A percentile compares a stretch with the other conserved stretches of the same genome.
Conservation (phyloP, 1,139 yeast species). For the Suhomyces coccinellae region DNA sequence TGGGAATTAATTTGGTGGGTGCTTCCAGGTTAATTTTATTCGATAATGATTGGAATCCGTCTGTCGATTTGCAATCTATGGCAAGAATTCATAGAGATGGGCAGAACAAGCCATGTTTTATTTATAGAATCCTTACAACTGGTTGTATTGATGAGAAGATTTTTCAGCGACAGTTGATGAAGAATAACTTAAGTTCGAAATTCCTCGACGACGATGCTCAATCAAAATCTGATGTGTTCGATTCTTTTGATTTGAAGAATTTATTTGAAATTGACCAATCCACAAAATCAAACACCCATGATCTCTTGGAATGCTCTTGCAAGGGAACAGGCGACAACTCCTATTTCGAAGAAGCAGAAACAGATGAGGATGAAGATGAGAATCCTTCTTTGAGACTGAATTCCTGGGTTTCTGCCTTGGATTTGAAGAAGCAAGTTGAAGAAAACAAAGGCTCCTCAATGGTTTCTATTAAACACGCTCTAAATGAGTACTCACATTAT, state of each 20-base stretch:
- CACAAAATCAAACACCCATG: constrained; percentile 77
- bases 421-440: constrained; percentile 36
- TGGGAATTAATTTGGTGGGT: constrained; percentile 86
- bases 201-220: constrained; percentile 59
- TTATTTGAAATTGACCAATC: constrained; percentile 60
- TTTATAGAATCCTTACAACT: constrained; percentile 79
- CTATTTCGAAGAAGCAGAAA: constrained; percentile 21
- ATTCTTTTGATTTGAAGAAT: constrained; percentile 66
- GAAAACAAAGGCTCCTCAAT: constrained; percentile 31
- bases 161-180: constrained; percentile 89
- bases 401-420: constrained; percentile 55
- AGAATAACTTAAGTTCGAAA: constrained; percentile 74
- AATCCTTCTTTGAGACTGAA: constrained; percentile 13
- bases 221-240: constrained; percentile 49
- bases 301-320: constrained; percentile 74
- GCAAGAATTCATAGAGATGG: constrained; percentile 96
- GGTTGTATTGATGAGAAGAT: constrained; percentile 96
- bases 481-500: constrained; percentile 62
- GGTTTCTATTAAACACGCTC: constrained; percentile 53
- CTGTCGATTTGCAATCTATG: constrained; percentile 92
- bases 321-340: constrained; percentile 43
- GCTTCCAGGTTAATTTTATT: constrained; percentile 82
- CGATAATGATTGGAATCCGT: constrained; percentile 95
- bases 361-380: constrained; percentile 16
- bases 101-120: constrained; percentile 72